Evolutionary conservation across 2,329 filamentous ascomycete species (phyloP), one percentile per base, ranked within the genome.

Genomic region (Chaetomium strumarium): DNA sequence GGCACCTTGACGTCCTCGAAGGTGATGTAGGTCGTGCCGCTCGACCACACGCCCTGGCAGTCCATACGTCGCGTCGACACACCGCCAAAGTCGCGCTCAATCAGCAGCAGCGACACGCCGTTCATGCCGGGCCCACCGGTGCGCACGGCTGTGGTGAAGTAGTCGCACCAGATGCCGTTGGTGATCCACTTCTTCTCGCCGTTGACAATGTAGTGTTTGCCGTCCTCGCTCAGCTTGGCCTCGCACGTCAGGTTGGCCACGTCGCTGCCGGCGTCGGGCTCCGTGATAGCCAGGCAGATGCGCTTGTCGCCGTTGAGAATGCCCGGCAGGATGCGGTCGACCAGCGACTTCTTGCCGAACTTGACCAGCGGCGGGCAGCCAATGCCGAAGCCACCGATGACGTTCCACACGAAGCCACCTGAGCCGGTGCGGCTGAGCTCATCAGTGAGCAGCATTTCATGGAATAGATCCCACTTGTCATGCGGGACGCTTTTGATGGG

Each of bases 121-220:
- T 92, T 91, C 91, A 96, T 97, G 61, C 93, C 93, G 20, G 81
- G 76, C 33, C 84, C 86, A 58, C 87, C 90, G 12, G 93, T 99
- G 55, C 93, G 86, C 37, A 99, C 93, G 24, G 92, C 93, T 13
- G 89, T 95, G 51, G 93, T 97, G 77, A 97, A 97, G 76, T 97
- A 99, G 71, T 99, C 93, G 57, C 79, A 82, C 90, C 90, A 96
- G 65, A 96, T 83, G 66, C 93, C 93, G 73, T 99, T 99, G 65
- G 92, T 97, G 71, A 97, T 97, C 92, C 93, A 97, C 76, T 99
- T 99, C 86, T 99, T 97, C 82, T 96, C 92, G 51, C 93, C 93
- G 67, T 97, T 99, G 72, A 99, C 93, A 62, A 97, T 97, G 73
- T 95, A 99, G 75, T 97, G 90, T 78, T 97, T 97, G 66, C 93